A percentile compares a stretch with the other conserved stretches of the same genome.
Evolutionary conservation across 805 yeast species (phyloP).

Genomic region (Barnettozyma siamensis): DNA sequence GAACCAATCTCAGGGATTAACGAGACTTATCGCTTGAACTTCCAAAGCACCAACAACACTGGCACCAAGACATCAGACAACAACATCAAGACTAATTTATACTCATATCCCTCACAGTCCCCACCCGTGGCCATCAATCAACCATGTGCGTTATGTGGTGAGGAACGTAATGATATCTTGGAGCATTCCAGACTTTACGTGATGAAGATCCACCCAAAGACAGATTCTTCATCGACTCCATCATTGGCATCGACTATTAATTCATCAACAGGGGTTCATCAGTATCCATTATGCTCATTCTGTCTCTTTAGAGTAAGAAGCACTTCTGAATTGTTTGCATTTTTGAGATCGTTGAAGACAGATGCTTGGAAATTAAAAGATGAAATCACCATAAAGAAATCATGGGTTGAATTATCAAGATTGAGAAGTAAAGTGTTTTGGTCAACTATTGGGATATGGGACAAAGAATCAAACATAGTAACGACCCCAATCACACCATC

Average conservation of each 20-base stretch:
- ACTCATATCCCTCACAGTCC: conserved; percentile 38
- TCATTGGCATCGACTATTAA: conserved; percentile 11
- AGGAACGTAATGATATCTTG: conserved; percentile 58
- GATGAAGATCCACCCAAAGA: conserved; percentile 41
- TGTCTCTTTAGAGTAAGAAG: conserved; percentile 77
- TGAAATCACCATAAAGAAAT: conserved; percentile 36
- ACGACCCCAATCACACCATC: conserved; percentile 30
- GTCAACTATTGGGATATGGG: conserved; percentile 82
- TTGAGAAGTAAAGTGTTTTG: conserved; percentile 74
- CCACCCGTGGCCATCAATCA: conserved; percentile 72
- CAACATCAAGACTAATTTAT: conserved; percentile 31
- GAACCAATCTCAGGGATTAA: conserved; percentile 86
- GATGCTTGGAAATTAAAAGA: conserved; percentile 54
- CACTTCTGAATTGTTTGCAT: conserved; percentile 77
- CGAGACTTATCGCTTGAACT: conserved; percentile 52
- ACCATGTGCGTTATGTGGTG: conserved; percentile 85
- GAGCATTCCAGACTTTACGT: conserved; percentile 76
- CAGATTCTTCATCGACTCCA: conserved; percentile 12
- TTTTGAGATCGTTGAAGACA: conserved; percentile 55
- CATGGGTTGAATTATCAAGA: conserved; percentile 61
- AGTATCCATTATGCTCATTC: conserved; percentile 72
- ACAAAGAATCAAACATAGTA: conserved; percentile 30
- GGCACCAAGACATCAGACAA: conserved; percentile 11
- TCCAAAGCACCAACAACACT: conserved; percentile 17
- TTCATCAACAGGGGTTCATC: conserved; percentile 27